These are phyloP conservation scores for Jatropha multifida DNA, from an alignment of 441 rosid genomes.

Conservation along the genomic window DNA sequence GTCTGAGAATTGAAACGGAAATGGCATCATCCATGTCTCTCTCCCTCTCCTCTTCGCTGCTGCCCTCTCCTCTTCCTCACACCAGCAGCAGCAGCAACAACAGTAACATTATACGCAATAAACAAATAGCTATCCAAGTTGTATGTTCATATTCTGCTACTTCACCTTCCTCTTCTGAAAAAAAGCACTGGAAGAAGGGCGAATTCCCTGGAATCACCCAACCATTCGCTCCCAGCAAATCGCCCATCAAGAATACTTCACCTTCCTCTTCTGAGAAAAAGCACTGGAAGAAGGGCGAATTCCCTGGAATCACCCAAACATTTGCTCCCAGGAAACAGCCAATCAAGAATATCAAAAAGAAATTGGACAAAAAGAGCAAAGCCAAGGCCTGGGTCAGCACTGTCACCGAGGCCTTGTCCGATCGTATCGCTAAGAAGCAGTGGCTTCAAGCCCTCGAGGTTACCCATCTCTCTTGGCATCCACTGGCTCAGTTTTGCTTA, in stretches of 20 bases:
- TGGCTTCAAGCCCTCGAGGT: slow-evolving; percentile 89
- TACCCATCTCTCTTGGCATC: background rate
- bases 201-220: slow-evolving; percentile 68
- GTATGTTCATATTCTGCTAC: slow-evolving; percentile 39
- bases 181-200: slow-evolving; percentile 35
- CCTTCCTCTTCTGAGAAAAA: slow-evolving; percentile 36
- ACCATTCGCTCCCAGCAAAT: slow-evolving; percentile 29
- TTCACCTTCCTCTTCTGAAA: background rate
- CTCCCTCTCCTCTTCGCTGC: slow-evolving; percentile 60
- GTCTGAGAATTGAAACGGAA: slow-evolving; percentile 10
- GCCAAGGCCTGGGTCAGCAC: slow-evolving; percentile 73
- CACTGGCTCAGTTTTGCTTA: background rate
- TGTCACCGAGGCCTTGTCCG: slow-evolving; percentile 75
- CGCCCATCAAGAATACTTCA: slow-evolving; percentile 52
- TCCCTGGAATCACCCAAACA: slow-evolving; percentile 54
- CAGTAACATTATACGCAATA: background rate
- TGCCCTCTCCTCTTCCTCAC: slow-evolving; percentile 34
- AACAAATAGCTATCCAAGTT: slow-evolving; percentile 11
- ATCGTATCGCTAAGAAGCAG: slow-evolving; percentile 65
- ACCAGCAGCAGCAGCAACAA: background rate
- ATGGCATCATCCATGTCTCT: slow-evolving; percentile 39
- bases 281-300: slow-evolving; percentile 81
- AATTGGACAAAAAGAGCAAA: slow-evolving; percentile 52
- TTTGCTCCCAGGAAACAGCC: slow-evolving; percentile 42
- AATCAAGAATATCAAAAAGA: slow-evolving; percentile 76